Evolutionary conservation across 345 rosid species (phyloP).

Genomic region (Conringia planisiliqua): DNA sequence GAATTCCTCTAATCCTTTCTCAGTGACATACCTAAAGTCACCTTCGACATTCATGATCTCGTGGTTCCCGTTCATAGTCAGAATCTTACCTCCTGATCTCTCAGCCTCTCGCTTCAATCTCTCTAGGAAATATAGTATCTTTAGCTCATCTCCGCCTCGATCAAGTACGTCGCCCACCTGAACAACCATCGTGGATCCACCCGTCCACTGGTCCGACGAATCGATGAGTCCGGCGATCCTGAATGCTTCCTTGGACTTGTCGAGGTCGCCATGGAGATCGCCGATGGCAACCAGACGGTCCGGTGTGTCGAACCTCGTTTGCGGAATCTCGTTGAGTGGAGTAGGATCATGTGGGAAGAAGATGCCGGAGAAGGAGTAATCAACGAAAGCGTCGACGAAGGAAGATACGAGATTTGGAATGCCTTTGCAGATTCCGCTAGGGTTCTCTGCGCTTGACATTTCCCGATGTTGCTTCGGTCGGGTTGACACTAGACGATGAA

Average conservation of each 20-base stretch:
- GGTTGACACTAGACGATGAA: no score
- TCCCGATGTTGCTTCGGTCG: neutral
- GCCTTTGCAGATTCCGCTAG: slow-evolving; percentile 38
- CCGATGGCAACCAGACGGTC: slow-evolving; percentile 79
- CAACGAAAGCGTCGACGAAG: slow-evolving; percentile 81
- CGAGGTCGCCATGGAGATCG: slow-evolving; percentile 85
- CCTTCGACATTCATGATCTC: slow-evolving; percentile 90
- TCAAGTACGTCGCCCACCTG: slow-evolving; percentile 90
- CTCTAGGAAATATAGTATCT: slow-evolving; percentile 75
- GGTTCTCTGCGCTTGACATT: slow-evolving; percentile 34
- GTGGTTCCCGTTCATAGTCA: slow-evolving; percentile 91
- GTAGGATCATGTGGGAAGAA: slow-evolving; percentile 42
- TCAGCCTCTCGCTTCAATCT: slow-evolving; percentile 68
- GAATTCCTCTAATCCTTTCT: slow-evolving; percentile 64
- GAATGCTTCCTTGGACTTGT: slow-evolving; percentile 63
- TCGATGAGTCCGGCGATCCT: slow-evolving; percentile 72
- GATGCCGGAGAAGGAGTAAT: slow-evolving; percentile 61
- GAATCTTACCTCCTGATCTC: slow-evolving; percentile 55
- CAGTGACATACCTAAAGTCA: slow-evolving; percentile 71
- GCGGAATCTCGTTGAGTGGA: slow-evolving; percentile 22
- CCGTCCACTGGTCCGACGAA: slow-evolving; percentile 57
- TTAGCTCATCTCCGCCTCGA: slow-evolving; percentile 82
- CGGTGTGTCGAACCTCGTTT: slow-evolving; percentile 48
- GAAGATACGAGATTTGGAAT: slow-evolving; percentile 58
- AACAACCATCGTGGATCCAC: slow-evolving; percentile 72